phyloP scores from a whole-genome alignment of 257 asterid species.

The Euphrasia confusa region DNA sequence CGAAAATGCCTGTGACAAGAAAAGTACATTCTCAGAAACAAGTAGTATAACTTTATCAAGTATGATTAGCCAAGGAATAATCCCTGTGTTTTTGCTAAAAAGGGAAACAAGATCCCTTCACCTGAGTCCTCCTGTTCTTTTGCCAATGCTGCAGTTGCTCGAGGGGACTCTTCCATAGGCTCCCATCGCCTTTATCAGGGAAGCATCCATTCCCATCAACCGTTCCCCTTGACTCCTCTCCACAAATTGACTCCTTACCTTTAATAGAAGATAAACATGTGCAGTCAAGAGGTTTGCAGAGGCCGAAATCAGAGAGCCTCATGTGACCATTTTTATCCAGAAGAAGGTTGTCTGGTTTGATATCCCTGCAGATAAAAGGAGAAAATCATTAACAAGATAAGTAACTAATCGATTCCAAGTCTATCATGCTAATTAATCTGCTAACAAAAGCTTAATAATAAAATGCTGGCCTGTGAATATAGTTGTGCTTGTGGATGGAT shows the following conservation, averaged over 20 bases:
- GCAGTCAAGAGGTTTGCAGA: constrained; percentile 55
- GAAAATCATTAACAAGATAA: not conserved
- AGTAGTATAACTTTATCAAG: not conserved
- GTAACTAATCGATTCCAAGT: not conserved
- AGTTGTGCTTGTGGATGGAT: constrained; percentile 61
- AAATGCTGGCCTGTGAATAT: constrained; percentile 33
- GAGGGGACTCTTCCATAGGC: constrained; percentile 33
- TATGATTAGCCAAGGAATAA: not conserved
- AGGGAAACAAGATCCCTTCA: not conserved
- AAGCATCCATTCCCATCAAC: constrained; percentile 21
- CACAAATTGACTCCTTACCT: constrained; percentile 23
- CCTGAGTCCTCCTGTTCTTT: constrained; percentile 38
- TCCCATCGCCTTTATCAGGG: constrained; percentile 33
- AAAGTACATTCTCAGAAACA: constrained; percentile 9
- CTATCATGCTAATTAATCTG: not conserved
- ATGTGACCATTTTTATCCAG: constrained; percentile 61
- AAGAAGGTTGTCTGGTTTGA: constrained; percentile 68
- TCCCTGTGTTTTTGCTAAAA: not conserved
- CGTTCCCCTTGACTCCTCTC: not conserved
- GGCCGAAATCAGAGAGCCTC: constrained; percentile 66
- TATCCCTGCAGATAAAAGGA: constrained; percentile 40
- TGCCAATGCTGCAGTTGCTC: constrained; percentile 46
- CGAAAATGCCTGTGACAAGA: constrained; percentile 56
- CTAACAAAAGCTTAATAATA: not conserved
- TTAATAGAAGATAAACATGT: constrained; percentile 26